Evolutionary conservation across 2,329 filamentous ascomycete genomes (phyloP).

Genomic region (Ascochyta lentis): DNA sequence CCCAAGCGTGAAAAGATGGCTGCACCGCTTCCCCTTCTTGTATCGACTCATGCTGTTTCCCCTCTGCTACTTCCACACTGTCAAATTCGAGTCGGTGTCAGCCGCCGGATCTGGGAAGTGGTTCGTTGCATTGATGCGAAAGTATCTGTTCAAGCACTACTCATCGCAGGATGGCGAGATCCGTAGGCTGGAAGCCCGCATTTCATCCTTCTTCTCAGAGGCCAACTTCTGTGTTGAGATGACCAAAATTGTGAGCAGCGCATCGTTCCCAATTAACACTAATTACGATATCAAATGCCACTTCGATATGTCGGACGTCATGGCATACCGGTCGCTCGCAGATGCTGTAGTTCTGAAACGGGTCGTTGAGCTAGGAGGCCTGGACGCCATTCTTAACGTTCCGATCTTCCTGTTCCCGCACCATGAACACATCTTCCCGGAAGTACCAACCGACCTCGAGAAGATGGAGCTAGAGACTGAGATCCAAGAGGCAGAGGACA

Average conservation of each 20-base stretch:
- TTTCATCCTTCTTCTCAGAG: constrained; percentile 59
- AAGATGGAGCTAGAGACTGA: constrained; percentile 45
- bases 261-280: constrained; percentile 58
- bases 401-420: constrained; percentile 61
- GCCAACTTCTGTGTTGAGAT: constrained; percentile 62
- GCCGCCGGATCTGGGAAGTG: constrained; percentile 59
- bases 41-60: constrained; percentile 57
- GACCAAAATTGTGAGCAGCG: constrained; percentile 53
- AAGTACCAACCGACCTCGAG: constrained; percentile 45
- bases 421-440: constrained; percentile 61
- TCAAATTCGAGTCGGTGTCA: constrained; percentile 58
- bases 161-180: constrained; percentile 54
- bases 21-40: constrained; percentile 60
- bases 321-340: constrained; percentile 57
- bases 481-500: constrained; percentile 53
- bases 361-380: constrained; percentile 59
- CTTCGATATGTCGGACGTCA: constrained; percentile 56
- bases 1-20: constrained; percentile 51
- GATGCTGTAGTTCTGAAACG: constrained; percentile 54
- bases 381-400: constrained; percentile 57
- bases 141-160: constrained; percentile 60
- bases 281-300: constrained; percentile 57
- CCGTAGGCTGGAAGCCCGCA: constrained; percentile 53
- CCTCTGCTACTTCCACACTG: constrained; percentile 60
- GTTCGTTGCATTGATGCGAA: constrained; percentile 55